phyloP scores from a whole-genome alignment of 2,329 filamentous ascomycete species.

The Waltergamsia citrina region DNA sequence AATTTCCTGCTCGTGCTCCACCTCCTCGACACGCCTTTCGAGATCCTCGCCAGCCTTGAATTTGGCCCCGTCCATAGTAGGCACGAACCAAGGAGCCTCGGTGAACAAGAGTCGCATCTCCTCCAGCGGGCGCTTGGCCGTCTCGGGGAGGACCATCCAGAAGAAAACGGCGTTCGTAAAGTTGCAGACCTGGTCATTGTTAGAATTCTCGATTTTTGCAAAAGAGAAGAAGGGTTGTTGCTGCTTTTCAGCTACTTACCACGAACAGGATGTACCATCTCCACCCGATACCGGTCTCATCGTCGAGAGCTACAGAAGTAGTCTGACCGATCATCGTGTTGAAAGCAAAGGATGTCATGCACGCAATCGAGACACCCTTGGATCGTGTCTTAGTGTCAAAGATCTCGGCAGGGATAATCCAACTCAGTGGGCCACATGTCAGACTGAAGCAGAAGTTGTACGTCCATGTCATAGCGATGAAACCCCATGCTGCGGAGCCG shows the following conservation, averaged over 20 bases:
- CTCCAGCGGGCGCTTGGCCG: slow-evolving; percentile 51
- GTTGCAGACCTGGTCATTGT: slow-evolving; percentile 10
- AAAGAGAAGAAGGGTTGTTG: neutral
- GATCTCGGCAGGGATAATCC: slow-evolving; percentile 59
- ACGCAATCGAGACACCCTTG: slow-evolving; percentile 67
- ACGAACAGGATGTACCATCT: slow-evolving; percentile 37
- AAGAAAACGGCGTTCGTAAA: slow-evolving; percentile 34
- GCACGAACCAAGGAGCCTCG: slow-evolving; percentile 55
- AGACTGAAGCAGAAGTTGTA: slow-evolving; percentile 72
- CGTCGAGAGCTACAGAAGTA: slow-evolving; percentile 43
- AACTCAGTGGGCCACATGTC: slow-evolving; percentile 57
- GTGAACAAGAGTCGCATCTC: slow-evolving; percentile 59
- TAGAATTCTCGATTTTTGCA: neutral
- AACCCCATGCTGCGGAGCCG: slow-evolving; percentile 55
- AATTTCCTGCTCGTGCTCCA: slow-evolving; percentile 1
- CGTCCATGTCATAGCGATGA: slow-evolving; percentile 65
- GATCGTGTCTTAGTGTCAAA: slow-evolving; percentile 69
- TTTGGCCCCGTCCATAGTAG: slow-evolving; percentile 36
- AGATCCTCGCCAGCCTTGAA: slow-evolving; percentile 34
- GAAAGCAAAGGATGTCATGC: slow-evolving; percentile 65
- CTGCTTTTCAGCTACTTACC: slow-evolving; percentile 10
- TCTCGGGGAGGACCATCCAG: slow-evolving; percentile 58
- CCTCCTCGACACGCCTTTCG: slow-evolving; percentile 44
- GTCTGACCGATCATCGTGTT: slow-evolving; percentile 64
- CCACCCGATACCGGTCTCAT: slow-evolving; percentile 31